phyloP scores from a whole-genome alignment of 345 rosid species.

The Eucalyptus urophylla region DNA sequence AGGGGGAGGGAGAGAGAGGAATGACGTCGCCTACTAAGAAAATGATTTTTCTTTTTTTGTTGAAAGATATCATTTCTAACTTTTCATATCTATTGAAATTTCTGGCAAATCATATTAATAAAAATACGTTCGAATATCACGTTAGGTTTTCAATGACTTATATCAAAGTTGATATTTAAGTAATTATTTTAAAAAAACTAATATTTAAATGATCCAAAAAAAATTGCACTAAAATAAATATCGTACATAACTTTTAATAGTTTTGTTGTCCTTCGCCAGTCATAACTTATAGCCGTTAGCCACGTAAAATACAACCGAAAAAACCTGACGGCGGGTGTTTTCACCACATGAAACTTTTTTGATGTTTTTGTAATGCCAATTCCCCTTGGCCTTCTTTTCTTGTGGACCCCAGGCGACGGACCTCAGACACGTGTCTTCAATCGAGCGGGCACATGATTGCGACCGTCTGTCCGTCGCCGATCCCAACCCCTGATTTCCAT shows the following conservation, averaged over 20 bases:
- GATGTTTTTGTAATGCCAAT: background rate
- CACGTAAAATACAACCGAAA: background rate
- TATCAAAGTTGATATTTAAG: too few relatives aligned
- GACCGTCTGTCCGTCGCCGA: background rate
- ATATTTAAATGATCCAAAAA: background rate
- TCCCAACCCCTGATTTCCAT: background rate
- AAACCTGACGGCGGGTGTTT: background rate
- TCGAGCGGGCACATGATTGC: background rate
- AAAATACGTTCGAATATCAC: too few relatives aligned
- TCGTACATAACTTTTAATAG: too few relatives aligned
- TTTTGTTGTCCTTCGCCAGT: too few relatives aligned
- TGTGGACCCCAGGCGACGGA: background rate
- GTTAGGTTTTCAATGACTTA: accelerated
- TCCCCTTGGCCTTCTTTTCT: background rate
- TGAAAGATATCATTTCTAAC: accelerated
- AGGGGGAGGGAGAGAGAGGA: too few relatives aligned
- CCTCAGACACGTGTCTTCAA: background rate
- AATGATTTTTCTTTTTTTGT: too few relatives aligned
- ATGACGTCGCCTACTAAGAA: accelerated
- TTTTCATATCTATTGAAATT: accelerated
- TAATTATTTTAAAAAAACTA: too few relatives aligned
- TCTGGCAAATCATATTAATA: accelerated
- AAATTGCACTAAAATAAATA: too few relatives aligned
- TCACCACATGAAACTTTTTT: background rate
- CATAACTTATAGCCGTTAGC: background rate